A percentile compares a stretch with the other conserved stretches of the same genome.
Conservation (phyloP, 2,329 filamentous ascomycete genomes). For the Coleophoma eucalyptorum region DNA sequence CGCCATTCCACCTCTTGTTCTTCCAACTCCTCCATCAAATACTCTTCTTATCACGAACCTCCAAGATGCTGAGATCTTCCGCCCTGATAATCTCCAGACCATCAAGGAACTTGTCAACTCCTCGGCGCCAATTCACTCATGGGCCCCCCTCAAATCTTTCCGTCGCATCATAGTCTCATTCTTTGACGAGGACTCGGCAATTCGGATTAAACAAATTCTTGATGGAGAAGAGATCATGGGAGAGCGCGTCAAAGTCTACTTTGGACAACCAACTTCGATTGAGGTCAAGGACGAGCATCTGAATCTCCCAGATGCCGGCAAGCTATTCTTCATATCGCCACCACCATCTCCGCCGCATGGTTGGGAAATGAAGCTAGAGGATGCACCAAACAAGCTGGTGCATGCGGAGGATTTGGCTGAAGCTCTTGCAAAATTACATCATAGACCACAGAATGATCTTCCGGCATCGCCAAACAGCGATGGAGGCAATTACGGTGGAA, state of each 20-base stretch:
- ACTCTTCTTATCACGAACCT: constrained; percentile 84
- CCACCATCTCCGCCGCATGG: constrained; percentile 65
- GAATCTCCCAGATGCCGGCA: constrained; percentile 64
- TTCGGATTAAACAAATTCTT: constrained; percentile 67
- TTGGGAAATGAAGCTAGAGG: constrained; percentile 66
- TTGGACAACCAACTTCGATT: constrained; percentile 58
- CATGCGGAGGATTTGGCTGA: constrained; percentile 67
- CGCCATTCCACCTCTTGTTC: constrained; percentile 62
- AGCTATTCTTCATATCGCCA: constrained; percentile 70
- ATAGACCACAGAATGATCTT: constrained; percentile 30
- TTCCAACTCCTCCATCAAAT: constrained; percentile 75
- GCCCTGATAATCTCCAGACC: constrained; percentile 66
- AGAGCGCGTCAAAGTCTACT: constrained; percentile 65
- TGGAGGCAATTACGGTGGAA: constrained; percentile 19
- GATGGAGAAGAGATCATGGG: constrained; percentile 73
- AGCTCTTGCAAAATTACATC: constrained; percentile 59
- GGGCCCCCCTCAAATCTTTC: constrained; percentile 79
- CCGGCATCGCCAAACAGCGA: constrained; percentile 39
- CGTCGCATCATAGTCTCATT: constrained; percentile 79
- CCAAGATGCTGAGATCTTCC: constrained; percentile 68
- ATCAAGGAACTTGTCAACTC: constrained; percentile 68
- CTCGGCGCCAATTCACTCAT: constrained; percentile 71
- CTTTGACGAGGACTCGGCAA: constrained; percentile 64
- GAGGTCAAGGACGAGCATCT: constrained; percentile 53
- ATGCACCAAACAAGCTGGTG: constrained; percentile 66